These are phyloP conservation scores for Telfairia occidentalis DNA, from an alignment of 331 rosid genomes.

Conservation along the genomic window DNA sequence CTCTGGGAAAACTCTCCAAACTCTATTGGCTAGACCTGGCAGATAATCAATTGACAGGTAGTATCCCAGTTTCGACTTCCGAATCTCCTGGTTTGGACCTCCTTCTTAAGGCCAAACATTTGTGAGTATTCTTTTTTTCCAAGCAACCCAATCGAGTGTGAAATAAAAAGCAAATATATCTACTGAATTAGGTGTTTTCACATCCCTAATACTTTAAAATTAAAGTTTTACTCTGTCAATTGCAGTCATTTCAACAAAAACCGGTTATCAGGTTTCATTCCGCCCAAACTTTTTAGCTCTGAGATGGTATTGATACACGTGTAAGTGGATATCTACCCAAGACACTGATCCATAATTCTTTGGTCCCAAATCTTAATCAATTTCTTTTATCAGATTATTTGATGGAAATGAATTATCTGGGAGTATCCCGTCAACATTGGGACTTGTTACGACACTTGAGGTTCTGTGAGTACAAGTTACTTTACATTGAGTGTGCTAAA, in stretches of 20 bases:
- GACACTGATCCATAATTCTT: neutral
- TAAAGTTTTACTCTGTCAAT: conserved; percentile 5
- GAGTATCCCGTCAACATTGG: conserved; percentile 53
- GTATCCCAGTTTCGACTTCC: conserved; percentile 21
- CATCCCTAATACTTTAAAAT: neutral
- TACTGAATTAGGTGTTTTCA: neutral
- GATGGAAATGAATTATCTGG: conserved; percentile 62
- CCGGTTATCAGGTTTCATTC: conserved; percentile 62
- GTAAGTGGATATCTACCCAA: conserved; percentile 34
- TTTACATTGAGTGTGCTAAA: no score
- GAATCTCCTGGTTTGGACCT: conserved; percentile 58
- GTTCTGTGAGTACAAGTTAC: conserved; percentile 75
- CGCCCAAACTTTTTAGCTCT: conserved; percentile 55
- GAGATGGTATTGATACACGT: conserved; percentile 57
- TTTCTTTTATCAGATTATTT: conserved; percentile 44
- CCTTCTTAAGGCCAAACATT: conserved; percentile 64
- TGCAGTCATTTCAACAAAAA: conserved; percentile 85
- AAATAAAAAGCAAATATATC: neutral
- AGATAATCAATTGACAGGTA: conserved; percentile 16
- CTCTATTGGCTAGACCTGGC: conserved; percentile 30
- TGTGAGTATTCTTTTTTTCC: conserved; percentile 40
- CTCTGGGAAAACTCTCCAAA: conserved; percentile 27
- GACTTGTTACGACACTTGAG: conserved; percentile 63
- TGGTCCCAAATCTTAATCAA: conserved; percentile 6
- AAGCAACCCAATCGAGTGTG: neutral